These are phyloP conservation scores for Monosporozyma yasuniensis DNA, from an alignment of 805 yeast species.

Conservation along the genomic window DNA sequence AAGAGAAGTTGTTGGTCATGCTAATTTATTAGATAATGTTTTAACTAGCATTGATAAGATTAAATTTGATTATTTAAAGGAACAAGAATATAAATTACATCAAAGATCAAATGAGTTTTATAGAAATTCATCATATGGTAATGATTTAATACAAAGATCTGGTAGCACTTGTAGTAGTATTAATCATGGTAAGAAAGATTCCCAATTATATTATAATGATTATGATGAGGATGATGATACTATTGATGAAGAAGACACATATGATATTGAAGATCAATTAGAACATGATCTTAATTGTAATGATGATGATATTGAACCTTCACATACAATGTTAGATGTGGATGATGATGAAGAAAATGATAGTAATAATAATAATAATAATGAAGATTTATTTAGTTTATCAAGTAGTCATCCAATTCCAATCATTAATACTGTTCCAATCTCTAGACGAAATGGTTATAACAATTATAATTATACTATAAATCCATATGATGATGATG, in stretches of 20 bases:
- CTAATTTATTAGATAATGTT: constrained; percentile 24
- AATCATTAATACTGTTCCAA: neutral
- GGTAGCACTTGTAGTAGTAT: neutral
- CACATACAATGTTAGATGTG: too few species aligned
- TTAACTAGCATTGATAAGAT: constrained; percentile 15
- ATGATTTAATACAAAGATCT: neutral
- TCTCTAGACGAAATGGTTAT: neutral
- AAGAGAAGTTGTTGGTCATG: constrained; percentile 26
- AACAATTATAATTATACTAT: neutral
- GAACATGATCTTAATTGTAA: too few species aligned
- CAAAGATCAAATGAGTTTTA: neutral
- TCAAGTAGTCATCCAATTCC: neutral
- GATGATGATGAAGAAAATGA: neutral
- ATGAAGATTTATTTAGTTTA: neutral
- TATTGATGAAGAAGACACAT: neutral
- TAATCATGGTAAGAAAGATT: too few species aligned
- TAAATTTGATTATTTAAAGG: constrained; percentile 1
- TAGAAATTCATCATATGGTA: neutral
- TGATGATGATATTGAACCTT: neutral
- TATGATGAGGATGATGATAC: neutral
- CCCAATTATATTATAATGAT: neutral
- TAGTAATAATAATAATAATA: too few species aligned
- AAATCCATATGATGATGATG: neutral
- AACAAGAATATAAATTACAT: neutral
- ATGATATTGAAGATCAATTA: neutral